Conservation (phyloP, 306 rosid species). For the Crotalaria pallida region DNA sequence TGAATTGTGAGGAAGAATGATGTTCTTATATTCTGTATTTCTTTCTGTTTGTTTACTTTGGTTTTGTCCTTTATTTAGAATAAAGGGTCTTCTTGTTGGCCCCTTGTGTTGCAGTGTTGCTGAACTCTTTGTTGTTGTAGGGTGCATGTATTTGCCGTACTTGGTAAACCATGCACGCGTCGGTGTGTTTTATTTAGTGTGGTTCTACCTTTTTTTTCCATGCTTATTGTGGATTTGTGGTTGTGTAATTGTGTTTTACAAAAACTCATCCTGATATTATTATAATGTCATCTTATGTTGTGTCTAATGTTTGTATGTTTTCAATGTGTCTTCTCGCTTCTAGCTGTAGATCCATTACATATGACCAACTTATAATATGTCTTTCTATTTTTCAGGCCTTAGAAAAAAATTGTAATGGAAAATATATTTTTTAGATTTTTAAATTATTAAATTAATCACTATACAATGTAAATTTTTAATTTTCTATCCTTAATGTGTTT, state of each 20-base stretch:
- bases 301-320: background rate
- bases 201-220: background rate
- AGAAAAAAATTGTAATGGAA: too few species aligned
- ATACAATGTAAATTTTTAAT: too few species aligned
- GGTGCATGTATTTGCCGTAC: background rate
- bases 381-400: too few species aligned
- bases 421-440: too few species aligned
- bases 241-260: background rate
- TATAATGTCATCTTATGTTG: background rate
- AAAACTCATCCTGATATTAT: background rate
- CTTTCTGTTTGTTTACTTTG: background rate
- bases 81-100: conserved; percentile 24
- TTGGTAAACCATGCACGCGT: background rate
- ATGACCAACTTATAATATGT: background rate
- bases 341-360: background rate
- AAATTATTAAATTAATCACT: too few species aligned
- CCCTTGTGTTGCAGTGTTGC: background rate
- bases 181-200: background rate
- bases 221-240: too few species aligned
- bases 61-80: conserved; percentile 18
- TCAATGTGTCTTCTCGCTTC: background rate
- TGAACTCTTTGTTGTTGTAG: background rate
- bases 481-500: too few species aligned
- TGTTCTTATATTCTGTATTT: background rate
- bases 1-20: background rate